A percentile compares a stretch with the other conserved stretches of the same genome.
Evolutionary conservation across 441 rosid genomes (phyloP).

Genomic region (Jatropha podagrica): DNA sequence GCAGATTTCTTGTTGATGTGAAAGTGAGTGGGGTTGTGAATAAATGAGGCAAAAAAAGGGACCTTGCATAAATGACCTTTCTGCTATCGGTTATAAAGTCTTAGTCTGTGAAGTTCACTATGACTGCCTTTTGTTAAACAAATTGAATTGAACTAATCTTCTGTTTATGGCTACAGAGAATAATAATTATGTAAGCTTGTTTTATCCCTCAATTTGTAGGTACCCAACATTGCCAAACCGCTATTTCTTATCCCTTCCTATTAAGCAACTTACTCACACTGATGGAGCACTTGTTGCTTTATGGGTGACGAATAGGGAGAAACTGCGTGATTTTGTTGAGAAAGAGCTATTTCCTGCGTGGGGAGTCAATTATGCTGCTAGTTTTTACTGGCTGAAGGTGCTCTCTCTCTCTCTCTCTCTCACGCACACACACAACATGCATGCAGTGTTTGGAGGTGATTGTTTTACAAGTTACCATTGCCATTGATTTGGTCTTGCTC

Average conservation of each 20-base stretch:
- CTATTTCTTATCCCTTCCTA: conserved; percentile 78
- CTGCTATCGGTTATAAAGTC: neutral
- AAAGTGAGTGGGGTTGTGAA: neutral
- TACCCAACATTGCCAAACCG: conserved; percentile 83
- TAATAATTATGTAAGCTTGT: neutral
- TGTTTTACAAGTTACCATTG: conserved; percentile 20
- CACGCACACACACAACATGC: neutral
- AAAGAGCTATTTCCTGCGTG: conserved; percentile 77
- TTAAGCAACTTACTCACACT: conserved; percentile 62
- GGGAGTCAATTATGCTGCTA: conserved; percentile 63
- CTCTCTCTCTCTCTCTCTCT: conserved; percentile 4
- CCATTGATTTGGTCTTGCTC: conserved; percentile 7
- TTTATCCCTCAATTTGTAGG: conserved; percentile 37
- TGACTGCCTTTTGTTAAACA: neutral
- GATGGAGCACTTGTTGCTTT: conserved; percentile 86
- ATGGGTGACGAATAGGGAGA: conserved; percentile 95
- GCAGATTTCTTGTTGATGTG: neutral
- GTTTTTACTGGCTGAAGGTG: conserved; percentile 85
- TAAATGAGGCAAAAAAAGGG: neutral
- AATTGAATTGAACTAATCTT: neutral
- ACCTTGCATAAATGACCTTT: neutral
- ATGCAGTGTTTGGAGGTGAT: conserved; percentile 6
- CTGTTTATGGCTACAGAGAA: neutral
- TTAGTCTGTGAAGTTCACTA: neutral
- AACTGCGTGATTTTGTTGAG: conserved; percentile 63